Evolutionary conservation across 768 basidiomycete genomes (phyloP), one percentile per base, ranked within the genome.

Genomic region (Lactarius tabidus): DNA sequence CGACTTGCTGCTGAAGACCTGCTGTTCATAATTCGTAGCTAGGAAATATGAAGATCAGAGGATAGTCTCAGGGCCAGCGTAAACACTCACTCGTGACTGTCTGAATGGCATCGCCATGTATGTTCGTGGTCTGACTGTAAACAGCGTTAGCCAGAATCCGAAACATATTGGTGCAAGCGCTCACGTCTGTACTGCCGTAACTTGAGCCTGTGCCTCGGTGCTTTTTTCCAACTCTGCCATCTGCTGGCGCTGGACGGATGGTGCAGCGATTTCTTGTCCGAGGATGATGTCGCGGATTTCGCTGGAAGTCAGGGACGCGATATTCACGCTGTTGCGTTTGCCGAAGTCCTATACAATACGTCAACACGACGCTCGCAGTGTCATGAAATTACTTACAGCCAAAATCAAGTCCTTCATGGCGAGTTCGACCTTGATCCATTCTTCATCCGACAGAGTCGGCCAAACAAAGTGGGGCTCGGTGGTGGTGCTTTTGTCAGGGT

Each of bases 141-240:
- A 28, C 38, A 45, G 7, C 48, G 3, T 57, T 73, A 58, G 71
- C 57, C 67, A 41, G 66, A 64, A 58, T 0, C 55, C 9, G 23
- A 31, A 39, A 26, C 43, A n/a, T 17, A 62, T 39, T 31, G 41
- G 5, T 57, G 56, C 43, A 43, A 28, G 15, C 6, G 73, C 83
- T 77, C 72, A 84, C 81, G 95, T 98, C 77, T 98, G 94, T 53
- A 98, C 80, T 28, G 97, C 95, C 2, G 97, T 99, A 70, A 98
- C 90, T 75, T 98, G 96, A 56, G 86, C 85, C 68, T 94, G 93
- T 0, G 97, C 95, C 74, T 97, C 96, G 7, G 91, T 85, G 65
- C 91, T 90, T 82, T 98, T 98, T 77, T 99, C 97, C 60, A 99
- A 80, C 75, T 98, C 97, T 20, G 96, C 97, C 95, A 98, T 97